Base-by-base conservation (phyloP, 140 eudicot species). In the Eryngium alpinum region DNA sequence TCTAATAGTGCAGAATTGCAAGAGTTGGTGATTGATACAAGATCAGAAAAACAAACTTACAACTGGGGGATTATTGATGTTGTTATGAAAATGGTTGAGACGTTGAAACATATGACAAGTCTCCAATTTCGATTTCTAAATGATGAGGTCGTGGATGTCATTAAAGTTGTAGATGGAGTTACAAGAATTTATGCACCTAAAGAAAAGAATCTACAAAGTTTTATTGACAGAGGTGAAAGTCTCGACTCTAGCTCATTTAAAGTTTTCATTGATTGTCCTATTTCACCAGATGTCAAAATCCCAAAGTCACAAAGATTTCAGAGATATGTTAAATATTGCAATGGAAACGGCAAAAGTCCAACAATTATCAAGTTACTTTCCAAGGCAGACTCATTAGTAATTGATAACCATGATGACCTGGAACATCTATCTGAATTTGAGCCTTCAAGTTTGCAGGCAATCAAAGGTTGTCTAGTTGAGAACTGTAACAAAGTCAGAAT, bases 51-150 rank as follows among this genome's bases (percentile, higher is more conserved):
- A n/a, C 50, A 2, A 31, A 53, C 2, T 77, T 77, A 38, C 28
- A 53, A 33, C 49, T 69, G 75, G 72, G 46, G 33, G 46, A 53
- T 10, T 56, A 17, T 69, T 22, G 72, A 62, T 32, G 69, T 69
- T 19, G 44, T 77, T 25, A 77, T 62, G 21, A 6, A 59, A 32
- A 69, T 44, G 29, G 75, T 69, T 69, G 33, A 69, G 33, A 69
- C 10, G 13, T 18, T 69, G 49, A 69, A 4, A 17, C 46, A 32
- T 32, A 29, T 77, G 50, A 28, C 69, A 24, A 31, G 70, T 77
- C 81, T 77, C 56, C 71, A 33, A 16, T 77, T 77, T 21, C 22
- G 71, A 16, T 77, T 77, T 77, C 33, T n/a, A 10, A 77, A 62
- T 19, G 32, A 29, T 31, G 72, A 59, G 52, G 14, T 29, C 22